These are phyloP conservation scores for Tricholoma saponaceum DNA, from an alignment of 768 basidiomycete species.

Conservation along the genomic window DNA sequence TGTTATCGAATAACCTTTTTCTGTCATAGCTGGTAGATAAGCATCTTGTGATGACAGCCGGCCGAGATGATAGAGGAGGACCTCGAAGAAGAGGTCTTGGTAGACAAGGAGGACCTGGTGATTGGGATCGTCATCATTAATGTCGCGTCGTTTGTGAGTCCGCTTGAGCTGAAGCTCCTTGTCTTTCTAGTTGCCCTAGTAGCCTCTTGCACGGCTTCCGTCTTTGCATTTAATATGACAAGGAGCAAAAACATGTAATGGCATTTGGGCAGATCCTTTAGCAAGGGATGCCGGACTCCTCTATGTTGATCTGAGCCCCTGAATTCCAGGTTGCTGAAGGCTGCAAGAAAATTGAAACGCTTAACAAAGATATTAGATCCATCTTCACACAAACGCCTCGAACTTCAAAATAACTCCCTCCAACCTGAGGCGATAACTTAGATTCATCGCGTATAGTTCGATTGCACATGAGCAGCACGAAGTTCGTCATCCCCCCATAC, in stretches of 20 bases:
- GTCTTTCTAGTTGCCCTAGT: not conserved
- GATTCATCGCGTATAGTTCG: no score
- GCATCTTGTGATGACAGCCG: constrained; percentile 57
- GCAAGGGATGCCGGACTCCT: not conserved
- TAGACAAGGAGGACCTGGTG: constrained; percentile 38
- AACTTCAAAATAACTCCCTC: no score
- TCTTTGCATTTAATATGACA: not conserved
- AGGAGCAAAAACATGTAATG: not conserved
- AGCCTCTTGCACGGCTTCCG: not conserved
- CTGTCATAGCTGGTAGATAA: constrained; percentile 70
- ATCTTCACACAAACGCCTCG: no score
- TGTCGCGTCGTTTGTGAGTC: not conserved
- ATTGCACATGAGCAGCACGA: no score
- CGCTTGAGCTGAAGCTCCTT: not conserved
- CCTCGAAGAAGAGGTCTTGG: constrained; percentile 53
- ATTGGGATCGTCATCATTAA: constrained; percentile 57
- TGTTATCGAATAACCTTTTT: constrained; percentile 4
- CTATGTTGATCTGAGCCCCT: not conserved
- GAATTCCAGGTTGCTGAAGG: not conserved
- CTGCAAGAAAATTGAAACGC: no score
- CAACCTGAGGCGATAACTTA: no score
- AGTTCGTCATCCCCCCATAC: no score
- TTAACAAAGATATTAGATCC: no score
- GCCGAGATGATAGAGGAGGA: constrained; percentile 52
- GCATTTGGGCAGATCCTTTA: no score